These are phyloP conservation scores for Penicillium desertorum DNA, from an alignment of 495 filamentous ascomycete species.

Conservation along the genomic window DNA sequence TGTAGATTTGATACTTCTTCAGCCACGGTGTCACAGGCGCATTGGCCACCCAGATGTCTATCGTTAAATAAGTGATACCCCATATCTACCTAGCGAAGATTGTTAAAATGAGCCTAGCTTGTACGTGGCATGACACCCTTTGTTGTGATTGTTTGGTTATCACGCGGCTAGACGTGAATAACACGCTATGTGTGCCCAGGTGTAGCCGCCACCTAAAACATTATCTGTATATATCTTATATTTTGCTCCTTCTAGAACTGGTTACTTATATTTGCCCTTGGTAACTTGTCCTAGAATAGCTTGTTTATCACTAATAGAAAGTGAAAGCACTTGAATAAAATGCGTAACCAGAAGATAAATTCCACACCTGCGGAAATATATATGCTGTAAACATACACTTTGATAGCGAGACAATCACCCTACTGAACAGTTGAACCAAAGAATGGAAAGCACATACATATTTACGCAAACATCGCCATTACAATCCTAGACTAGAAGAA, in stretches of 20 bases:
- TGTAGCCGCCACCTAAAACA: neutral
- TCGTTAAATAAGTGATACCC: neutral
- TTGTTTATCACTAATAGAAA: neutral
- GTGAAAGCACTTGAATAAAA: neutral
- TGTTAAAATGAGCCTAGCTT: neutral
- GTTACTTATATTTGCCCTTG: neutral
- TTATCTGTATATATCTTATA: neutral
- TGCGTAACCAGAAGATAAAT: neutral
- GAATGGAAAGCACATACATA: too few relatives aligned
- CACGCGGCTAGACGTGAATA: neutral
- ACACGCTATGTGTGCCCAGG: neutral
- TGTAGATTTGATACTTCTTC: slow-evolving; percentile 4
- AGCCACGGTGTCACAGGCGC: slow-evolving; percentile 7
- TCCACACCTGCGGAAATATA: neutral
- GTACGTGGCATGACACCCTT: too few relatives aligned
- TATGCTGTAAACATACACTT: neutral
- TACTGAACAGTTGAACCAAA: rapidly evolving
- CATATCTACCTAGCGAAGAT: neutral
- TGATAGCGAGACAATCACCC: neutral
- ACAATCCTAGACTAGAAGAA: neutral
- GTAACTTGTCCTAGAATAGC: neutral
- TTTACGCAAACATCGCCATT: neutral
- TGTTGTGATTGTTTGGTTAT: neutral
- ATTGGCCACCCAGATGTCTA: neutral
- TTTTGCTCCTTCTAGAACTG: neutral